Percentiles rank a stretch among this genome's conserved stretches.
Evolutionary conservation across 441 rosid species (phyloP).

Genomic region (Erysimum cheiri): DNA sequence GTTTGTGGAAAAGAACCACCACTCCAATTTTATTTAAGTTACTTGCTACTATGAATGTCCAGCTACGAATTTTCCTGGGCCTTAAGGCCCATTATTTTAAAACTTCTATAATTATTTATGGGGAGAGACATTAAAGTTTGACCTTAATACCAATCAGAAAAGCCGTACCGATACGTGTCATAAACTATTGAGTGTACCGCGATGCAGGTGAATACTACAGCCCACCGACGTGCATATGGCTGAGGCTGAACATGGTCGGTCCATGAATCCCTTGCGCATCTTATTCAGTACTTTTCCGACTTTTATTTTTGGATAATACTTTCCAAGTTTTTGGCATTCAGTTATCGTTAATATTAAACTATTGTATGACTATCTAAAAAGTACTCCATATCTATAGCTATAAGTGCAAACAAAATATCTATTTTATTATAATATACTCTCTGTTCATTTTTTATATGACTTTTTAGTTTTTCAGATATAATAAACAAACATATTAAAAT

Average conservation of each 20-base stretch:
- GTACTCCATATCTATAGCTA: too few relatives aligned
- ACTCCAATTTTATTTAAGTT: not conserved
- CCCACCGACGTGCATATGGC: slow-evolving; percentile 33
- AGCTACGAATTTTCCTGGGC: not conserved
- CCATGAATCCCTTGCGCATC: slow-evolving; percentile 27
- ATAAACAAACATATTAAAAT: too few relatives aligned
- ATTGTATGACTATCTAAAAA: not conserved
- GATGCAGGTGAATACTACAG: slow-evolving; percentile 20
- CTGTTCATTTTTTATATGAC: too few relatives aligned
- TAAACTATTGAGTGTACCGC: not conserved
- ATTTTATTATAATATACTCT: not conserved
- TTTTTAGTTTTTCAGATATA: too few relatives aligned
- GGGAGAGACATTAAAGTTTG: not conserved
- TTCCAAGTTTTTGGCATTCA: not conserved
- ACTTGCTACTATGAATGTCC: not conserved
- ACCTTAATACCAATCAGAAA: not conserved
- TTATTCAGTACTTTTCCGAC: not conserved
- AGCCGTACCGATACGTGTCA: not conserved
- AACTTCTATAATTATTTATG: not conserved
- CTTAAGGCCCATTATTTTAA: not conserved
- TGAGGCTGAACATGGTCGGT: slow-evolving; percentile 36
- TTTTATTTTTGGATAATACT: not conserved
- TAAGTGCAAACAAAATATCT: slow-evolving; percentile 13
- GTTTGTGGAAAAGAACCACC: not conserved
- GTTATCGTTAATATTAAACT: not conserved